A percentile compares a stretch with the other conserved stretches of the same genome.
phyloP scores from a whole-genome alignment of 2,329 filamentous ascomycete species.

The Clathrospora elynae region DNA sequence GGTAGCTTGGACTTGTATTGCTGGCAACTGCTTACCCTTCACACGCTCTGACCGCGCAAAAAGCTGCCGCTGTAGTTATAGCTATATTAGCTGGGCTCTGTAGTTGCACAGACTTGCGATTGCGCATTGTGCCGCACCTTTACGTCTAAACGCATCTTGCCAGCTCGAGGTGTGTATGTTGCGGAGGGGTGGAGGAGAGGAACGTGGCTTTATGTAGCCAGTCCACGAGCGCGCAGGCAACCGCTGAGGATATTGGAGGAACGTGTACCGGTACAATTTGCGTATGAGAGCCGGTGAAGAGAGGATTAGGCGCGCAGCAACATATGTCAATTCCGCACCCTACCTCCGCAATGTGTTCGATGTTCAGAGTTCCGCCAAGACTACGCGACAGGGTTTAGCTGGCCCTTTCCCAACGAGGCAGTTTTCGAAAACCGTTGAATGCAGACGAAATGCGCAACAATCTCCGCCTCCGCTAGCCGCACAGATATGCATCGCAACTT shows the following conservation, averaged over 20 bases:
- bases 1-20: constrained; percentile 4
- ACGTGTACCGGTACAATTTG: constrained; percentile 1
- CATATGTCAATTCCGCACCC: constrained; percentile 3
- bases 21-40: constrained; percentile 57
- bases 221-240: constrained; percentile 32
- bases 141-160: constrained; percentile 54
- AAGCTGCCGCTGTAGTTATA: constrained; percentile 70
- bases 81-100: constrained; percentile 46
- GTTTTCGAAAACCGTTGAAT: constrained; percentile 24
- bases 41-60: constrained; percentile 93
- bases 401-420: constrained; percentile 27
- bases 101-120: background rate
- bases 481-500: background rate
- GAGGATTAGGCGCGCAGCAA: constrained; percentile 2
- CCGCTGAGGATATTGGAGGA: constrained; percentile 3
- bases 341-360: constrained; percentile 31
- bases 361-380: constrained; percentile 37
- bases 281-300: background rate
- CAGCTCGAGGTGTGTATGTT: constrained; percentile 31
- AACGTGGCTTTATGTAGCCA: constrained; percentile 50
- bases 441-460: constrained; percentile 31
- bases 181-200: constrained; percentile 37
- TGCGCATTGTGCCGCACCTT: constrained; percentile 43
- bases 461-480: constrained; percentile 16
- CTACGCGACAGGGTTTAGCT: constrained; percentile 32